Conservation (phyloP, 257 asterid species). For the Solanum dulcamara region DNA sequence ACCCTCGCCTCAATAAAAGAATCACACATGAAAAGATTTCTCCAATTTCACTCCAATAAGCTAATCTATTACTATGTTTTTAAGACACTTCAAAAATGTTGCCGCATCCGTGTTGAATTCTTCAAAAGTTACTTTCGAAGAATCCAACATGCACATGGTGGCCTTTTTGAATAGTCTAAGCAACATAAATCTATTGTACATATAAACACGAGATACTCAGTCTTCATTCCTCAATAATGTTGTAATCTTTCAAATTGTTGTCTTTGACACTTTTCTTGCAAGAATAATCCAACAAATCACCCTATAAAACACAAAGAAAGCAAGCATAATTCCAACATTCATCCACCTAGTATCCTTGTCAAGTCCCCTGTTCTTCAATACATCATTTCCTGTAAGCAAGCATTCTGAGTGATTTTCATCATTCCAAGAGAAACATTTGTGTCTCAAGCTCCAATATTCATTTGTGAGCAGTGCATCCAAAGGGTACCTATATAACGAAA, state of each 20-base stretch:
- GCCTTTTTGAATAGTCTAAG: background rate
- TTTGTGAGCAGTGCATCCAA: slow-evolving; percentile 58
- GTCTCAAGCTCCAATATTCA: slow-evolving; percentile 66
- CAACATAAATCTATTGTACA: background rate
- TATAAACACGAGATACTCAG: background rate
- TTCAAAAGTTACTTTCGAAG: too few species aligned
- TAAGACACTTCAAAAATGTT: background rate
- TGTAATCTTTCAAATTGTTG: slow-evolving; percentile 22
- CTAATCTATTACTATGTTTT: background rate
- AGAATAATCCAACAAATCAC: slow-evolving; percentile 63
- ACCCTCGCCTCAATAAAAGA: too few species aligned
- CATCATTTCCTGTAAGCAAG: slow-evolving; percentile 62
- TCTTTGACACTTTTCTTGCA: slow-evolving; percentile 51
- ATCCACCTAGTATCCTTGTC: slow-evolving; percentile 58
- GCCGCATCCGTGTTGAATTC: too few species aligned
- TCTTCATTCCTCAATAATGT: background rate
- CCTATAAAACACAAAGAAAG: slow-evolving; percentile 55
- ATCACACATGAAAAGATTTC: background rate
- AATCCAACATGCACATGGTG: accelerated
- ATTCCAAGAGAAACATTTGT: slow-evolving; percentile 43
- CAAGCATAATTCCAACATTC: slow-evolving; percentile 67
- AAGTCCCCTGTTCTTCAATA: slow-evolving; percentile 67
- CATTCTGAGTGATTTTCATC: slow-evolving; percentile 21
- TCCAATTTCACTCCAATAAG: background rate
- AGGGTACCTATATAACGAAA: slow-evolving; percentile 80